Base-by-base conservation (phyloP, 768 basidiomycete genomes). In the Atractiella rhizophila region DNA sequence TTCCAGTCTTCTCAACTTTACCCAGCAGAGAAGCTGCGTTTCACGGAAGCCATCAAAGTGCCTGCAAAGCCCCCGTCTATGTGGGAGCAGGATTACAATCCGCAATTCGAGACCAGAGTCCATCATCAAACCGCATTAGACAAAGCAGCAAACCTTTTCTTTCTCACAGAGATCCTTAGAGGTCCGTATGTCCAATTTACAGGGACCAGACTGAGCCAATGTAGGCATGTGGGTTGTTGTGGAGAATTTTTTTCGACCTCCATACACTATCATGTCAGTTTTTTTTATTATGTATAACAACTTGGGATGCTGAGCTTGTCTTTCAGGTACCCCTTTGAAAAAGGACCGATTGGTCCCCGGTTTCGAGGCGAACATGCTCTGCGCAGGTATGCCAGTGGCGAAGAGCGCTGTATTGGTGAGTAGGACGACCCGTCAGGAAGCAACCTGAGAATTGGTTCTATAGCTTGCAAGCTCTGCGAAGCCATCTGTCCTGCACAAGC, bases 401-500 rank as follows among this genome's bases (percentile, higher is more conserved):
- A 98, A 63, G 91, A 98, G 59, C 73, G 91, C 33, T 98, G 91
- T 62, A 98, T 98, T 47, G 88, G 88, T 85, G 52, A 51, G 79
- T 65, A 15, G 2, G 32, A 31, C 26, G 16, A 24, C 23, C 29
- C 20, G 18, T 27, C 30, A 23, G 28, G 13, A 26, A 26, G 26
- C 27, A 37, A 26, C 23, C 19, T 10, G n/a, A 30, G 6, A 15
- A 16, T 18, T 25, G 16, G 20, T 23, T 3, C 8, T 8, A 33
- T 51, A 94, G 88, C 91, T 23, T 98, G 91, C 64, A 96, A 96
- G 61, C 71, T 98, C 18, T 98, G 91, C 56, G 91, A 96, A 61
- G 88, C 91, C 28, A 98, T 98, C 54, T 98, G 91, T 58, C 91
- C 91, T 26, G 91, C 91, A 21, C 91, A 94, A 59, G 91, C 91